phyloP scores from a whole-genome alignment of 83 land plant genomes.

The Picea abies region DNA sequence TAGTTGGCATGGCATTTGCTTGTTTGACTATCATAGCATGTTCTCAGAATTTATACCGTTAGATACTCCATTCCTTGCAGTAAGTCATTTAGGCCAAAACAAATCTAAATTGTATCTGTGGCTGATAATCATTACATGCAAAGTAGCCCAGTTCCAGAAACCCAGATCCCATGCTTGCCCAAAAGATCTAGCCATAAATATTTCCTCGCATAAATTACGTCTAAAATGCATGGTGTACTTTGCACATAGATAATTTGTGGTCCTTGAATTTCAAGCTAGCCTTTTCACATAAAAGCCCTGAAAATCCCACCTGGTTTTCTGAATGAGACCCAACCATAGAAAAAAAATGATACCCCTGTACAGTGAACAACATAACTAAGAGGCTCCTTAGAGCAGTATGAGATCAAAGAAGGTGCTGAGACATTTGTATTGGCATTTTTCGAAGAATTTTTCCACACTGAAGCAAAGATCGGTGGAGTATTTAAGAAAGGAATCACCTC shows the following conservation, averaged over 20 bases:
- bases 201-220: neutral
- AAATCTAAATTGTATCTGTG: neutral
- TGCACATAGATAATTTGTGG: neutral
- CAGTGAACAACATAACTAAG: conserved; percentile 6
- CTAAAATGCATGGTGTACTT: neutral
- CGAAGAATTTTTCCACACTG: neutral
- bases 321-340: neutral
- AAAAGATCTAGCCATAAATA: neutral
- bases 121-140: neutral
- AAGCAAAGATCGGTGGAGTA: neutral
- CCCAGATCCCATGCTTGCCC: neutral
- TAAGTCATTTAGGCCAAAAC: neutral
- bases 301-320: neutral
- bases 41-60: too few species aligned
- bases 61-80: neutral
- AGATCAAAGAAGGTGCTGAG: neutral
- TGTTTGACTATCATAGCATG: too few species aligned
- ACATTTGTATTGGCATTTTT: neutral
- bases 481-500: neutral
- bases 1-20: too few species aligned
- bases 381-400: neutral
- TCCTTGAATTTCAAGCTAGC: neutral
- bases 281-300: neutral
- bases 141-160: neutral
- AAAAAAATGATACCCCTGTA: neutral